A percentile compares a stretch with the other conserved stretches of the same genome.
Evolutionary conservation across 805 yeast species (phyloP).

Genomic region (Cyberlindnera meyerae): DNA sequence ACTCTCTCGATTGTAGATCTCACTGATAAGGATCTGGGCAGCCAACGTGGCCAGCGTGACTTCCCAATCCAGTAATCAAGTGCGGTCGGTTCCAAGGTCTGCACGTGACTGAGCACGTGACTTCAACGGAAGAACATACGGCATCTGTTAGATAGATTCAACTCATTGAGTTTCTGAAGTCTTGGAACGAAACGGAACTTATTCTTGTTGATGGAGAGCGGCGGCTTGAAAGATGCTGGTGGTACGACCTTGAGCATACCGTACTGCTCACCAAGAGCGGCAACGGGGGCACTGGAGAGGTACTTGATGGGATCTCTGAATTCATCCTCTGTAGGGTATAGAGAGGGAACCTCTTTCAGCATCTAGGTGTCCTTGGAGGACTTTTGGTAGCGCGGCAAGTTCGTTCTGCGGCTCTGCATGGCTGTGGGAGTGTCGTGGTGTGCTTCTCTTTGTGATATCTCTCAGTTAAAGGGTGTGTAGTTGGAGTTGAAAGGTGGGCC

Average conservation of each 20-base stretch:
- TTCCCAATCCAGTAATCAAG: too few relatives aligned
- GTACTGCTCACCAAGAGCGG: conserved; percentile 43
- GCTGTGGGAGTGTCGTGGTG: too few relatives aligned
- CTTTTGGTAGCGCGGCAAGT: too few relatives aligned
- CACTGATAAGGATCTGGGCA: too few relatives aligned
- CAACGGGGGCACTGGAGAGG: conserved; percentile 45
- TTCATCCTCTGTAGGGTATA: conserved; percentile 50
- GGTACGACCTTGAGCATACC: conserved; percentile 79
- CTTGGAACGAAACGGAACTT: conserved; percentile 64
- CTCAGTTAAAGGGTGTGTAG: too few relatives aligned
- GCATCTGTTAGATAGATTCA: conserved; percentile 58
- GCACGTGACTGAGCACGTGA: too few relatives aligned
- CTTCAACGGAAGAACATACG: too few relatives aligned
- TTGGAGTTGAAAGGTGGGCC: too few relatives aligned
- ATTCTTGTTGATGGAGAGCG: conserved; percentile 46
- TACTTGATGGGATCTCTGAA: conserved; percentile 63
- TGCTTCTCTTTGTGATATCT: too few relatives aligned
- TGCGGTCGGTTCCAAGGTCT: too few relatives aligned
- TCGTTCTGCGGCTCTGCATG: not conserved
- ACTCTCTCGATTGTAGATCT: too few relatives aligned
- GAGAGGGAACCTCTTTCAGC: conserved; percentile 49
- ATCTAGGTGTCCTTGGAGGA: conserved; percentile 9
- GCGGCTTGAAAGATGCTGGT: conserved; percentile 47
- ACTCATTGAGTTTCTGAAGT: conserved; percentile 59
- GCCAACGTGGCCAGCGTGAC: too few relatives aligned